Evolutionary conservation across 345 rosid species (phyloP).

Genomic region (Punica granatum): DNA sequence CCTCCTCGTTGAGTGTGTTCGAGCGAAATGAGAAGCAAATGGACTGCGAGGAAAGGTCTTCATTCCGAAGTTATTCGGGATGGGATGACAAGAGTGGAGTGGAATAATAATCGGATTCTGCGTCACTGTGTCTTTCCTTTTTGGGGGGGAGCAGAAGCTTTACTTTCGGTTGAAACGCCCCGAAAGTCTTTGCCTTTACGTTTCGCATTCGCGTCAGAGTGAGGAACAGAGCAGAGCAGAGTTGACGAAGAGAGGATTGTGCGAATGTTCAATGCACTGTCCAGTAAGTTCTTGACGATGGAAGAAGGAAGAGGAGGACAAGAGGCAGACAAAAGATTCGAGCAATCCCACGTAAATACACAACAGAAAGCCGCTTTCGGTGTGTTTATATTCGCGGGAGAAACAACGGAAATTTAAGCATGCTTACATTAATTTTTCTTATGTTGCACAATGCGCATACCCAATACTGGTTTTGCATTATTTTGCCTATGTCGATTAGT

Average conservation of each 20-base stretch:
- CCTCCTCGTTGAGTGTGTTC: not conserved
- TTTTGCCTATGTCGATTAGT: too few species aligned
- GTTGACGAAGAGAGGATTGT: too few species aligned
- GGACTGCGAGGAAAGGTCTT: not conserved
- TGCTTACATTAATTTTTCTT: too few species aligned
- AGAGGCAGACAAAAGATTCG: too few species aligned
- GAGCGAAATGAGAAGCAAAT: not conserved
- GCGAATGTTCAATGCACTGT: too few species aligned
- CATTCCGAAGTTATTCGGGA: not conserved
- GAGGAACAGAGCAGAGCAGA: not conserved
- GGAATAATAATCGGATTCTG: conserved; percentile 2
- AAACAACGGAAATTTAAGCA: too few species aligned
- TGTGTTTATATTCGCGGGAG: too few species aligned
- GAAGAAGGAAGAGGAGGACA: too few species aligned
- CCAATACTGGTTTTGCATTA: too few species aligned
- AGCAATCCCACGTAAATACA: not conserved
- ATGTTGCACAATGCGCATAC: too few species aligned
- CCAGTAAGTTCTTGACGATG: too few species aligned
- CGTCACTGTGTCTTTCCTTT: not conserved
- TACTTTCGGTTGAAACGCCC: not conserved
- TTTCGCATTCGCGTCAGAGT: not conserved
- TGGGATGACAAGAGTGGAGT: not conserved
- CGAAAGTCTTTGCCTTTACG: not conserved
- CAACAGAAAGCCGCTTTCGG: not conserved
- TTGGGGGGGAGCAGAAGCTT: not conserved